Evolutionary conservation across 768 basidiomycete species (phyloP).

Genomic region (Auricularia sp.): DNA sequence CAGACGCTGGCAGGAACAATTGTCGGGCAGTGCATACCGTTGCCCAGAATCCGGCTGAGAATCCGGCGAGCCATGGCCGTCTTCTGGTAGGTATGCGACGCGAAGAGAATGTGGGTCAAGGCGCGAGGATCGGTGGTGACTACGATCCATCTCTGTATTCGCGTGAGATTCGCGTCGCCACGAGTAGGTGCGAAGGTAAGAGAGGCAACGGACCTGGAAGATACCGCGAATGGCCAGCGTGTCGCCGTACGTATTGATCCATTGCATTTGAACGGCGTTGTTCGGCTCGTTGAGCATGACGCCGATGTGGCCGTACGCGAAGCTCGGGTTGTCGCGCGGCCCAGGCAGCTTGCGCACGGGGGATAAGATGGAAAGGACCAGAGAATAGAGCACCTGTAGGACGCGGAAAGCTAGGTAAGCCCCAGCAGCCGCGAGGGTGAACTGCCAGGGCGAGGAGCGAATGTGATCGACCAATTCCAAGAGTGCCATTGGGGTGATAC

Average conservation of each 20-base stretch:
- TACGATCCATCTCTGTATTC: conserved; percentile 23
- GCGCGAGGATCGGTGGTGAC: conserved; percentile 55
- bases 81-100: conserved; percentile 48
- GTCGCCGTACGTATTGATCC: no score
- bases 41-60: conserved; percentile 34
- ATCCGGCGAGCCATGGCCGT: conserved; percentile 29
- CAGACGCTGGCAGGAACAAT: conserved; percentile 5
- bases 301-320: no score
- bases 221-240: no score
- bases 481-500: not conserved
- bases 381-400: not conserved
- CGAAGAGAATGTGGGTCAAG: conserved; percentile 52
- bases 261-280: no score
- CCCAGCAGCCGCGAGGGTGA: not conserved
- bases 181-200: no score
- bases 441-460: not conserved
- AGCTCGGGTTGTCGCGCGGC: not conserved
- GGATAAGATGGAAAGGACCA: not conserved
- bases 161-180: no score
- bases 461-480: not conserved
- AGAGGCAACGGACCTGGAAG: no score
- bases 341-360: not conserved
- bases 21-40: conserved; percentile 6
- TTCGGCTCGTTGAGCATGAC: no score
- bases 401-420: not conserved